Evolutionary conservation across 2,329 filamentous ascomycete genomes (phyloP), one percentile per base, ranked within the genome.

Genomic region (Sporothrix dimorphospora): DNA sequence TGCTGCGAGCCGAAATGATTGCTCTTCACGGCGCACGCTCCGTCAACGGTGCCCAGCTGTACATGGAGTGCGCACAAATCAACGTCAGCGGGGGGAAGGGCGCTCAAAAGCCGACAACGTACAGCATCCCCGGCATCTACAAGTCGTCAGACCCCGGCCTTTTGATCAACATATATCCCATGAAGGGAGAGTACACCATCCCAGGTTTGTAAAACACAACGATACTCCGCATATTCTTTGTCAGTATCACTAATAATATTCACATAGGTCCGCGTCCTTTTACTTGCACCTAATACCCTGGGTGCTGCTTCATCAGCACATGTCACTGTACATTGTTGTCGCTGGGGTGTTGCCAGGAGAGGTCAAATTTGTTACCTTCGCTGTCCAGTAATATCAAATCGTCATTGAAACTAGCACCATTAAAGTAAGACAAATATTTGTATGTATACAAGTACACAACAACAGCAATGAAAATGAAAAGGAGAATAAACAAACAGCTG

Each of bases 1-100:
- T 89, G 24, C 81, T 88, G 9, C 83, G 87, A 24, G 85, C 87
- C 71, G 87, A 89, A 80, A 83, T 88, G 78, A 84, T 89, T 72
- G 87, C 86, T n/a, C 83, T 89, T 4, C 87, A 89, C 79, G 81
- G 79, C 5, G 83, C 82, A 12, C 72, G 78, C 3, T 81, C 79
- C 38, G 77, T 78, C 30, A 79, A 79, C 38, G 83, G 83, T 2
- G 83, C 84, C 1, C 84, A 86, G 74, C 78, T 86, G 21, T 83
- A 83, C 71, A 81, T 80, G 78, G 79, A 81, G 73, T 82, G 80
- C 61, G 79, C 79, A 2, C 81, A 82, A 72, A 78, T 82, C 71
- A 79, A 80, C 34, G 75, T 82, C 30, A 80, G 77, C 1, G 80
- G 81, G 3, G 79, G 80, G 12, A 78, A 76, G 4, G 80, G 75